These are phyloP conservation scores for Solanum hybrid DNA, from an alignment of 305 asterid species.

Conservation along the genomic window DNA sequence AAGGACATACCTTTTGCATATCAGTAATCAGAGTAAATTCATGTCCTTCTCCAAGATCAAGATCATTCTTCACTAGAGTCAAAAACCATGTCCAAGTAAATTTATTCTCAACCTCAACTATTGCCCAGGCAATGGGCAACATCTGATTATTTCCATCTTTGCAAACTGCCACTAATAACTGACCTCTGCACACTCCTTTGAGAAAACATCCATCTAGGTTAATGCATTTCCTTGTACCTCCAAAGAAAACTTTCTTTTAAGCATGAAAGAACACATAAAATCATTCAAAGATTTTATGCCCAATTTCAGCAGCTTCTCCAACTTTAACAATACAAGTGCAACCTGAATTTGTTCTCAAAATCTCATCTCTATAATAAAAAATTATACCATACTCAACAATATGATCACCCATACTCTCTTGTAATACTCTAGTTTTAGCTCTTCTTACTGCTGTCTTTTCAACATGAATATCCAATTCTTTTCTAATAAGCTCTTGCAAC, in stretches of 20 bases:
- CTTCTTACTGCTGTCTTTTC: background rate
- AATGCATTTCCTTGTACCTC: background rate
- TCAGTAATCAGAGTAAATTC: background rate
- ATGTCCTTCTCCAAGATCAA: background rate
- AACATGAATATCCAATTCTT: background rate
- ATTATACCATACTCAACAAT: background rate
- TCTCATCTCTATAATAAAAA: background rate
- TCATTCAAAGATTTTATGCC: background rate
- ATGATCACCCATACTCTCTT: background rate
- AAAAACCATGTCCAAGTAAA: background rate
- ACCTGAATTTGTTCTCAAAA: background rate
- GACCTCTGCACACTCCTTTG: background rate
- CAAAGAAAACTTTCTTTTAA: background rate
- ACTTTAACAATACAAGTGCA: background rate
- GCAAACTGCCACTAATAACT: background rate
- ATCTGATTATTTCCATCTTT: background rate
- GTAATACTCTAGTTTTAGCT: background rate
- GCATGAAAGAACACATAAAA: background rate
- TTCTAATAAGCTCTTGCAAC: background rate
- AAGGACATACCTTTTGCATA: background rate
- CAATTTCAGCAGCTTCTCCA: background rate
- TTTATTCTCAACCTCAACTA: background rate
- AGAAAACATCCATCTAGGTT: background rate
- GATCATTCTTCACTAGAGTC: background rate
- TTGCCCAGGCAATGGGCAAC: background rate